Conservation (phyloP, 164 flowering plant genomes). For the Annona squamosa region DNA sequence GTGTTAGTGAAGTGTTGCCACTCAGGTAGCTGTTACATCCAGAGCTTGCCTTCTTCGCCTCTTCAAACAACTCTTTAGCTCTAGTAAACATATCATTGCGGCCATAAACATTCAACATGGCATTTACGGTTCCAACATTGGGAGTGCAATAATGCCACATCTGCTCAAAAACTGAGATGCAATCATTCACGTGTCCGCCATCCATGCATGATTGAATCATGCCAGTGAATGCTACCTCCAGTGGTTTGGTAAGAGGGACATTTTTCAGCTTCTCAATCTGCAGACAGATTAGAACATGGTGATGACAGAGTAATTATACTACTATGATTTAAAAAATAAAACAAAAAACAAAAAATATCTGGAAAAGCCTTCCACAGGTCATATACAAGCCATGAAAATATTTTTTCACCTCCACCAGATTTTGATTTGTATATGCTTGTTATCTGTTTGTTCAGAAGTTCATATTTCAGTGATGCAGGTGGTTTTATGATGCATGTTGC, state of each 20-base stretch:
- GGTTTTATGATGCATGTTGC: background rate
- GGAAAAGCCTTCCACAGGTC: background rate
- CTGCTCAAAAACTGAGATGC: conserved; percentile 56
- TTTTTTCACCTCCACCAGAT: background rate
- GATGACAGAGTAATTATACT: background rate
- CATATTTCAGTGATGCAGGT: background rate
- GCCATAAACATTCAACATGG: conserved; percentile 77
- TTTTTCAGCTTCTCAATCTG: conserved; percentile 78
- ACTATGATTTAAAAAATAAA: background rate
- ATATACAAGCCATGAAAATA: background rate
- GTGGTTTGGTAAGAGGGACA: conserved; percentile 43
- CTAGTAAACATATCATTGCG: conserved; percentile 68
- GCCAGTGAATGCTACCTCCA: conserved; percentile 86
- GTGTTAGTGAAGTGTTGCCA: conserved; percentile 19
- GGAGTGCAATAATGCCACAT: conserved; percentile 54
- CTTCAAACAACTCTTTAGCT: conserved; percentile 80
- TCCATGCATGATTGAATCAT: conserved; percentile 75
- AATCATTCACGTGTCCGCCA: conserved; percentile 67
- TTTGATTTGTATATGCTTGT: background rate
- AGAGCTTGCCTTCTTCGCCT: conserved; percentile 22
- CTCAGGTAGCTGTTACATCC: conserved; percentile 5
- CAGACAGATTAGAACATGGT: conserved; percentile 12
- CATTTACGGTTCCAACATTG: conserved; percentile 75
- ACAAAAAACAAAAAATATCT: too few species aligned
- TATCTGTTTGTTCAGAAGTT: background rate